Base-by-base conservation (phyloP, 768 basidiomycete genomes). In the Psilocybe cubensis region DNA sequence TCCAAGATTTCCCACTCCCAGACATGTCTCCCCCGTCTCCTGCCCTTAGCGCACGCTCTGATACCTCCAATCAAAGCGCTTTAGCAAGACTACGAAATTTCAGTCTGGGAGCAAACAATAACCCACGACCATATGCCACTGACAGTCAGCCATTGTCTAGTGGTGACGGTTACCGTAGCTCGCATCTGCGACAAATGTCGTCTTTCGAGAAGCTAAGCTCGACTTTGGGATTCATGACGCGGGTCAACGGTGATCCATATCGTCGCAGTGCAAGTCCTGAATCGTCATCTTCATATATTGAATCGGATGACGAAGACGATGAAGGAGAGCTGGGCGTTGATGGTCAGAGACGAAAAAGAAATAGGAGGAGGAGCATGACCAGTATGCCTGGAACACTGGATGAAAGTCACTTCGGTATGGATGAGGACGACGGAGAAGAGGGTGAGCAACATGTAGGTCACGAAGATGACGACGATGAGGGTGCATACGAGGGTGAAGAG, bases 31-130 rank as follows among this genome's bases (percentile, higher is more conserved):
- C 96, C 5, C 92, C 93, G 3, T 98, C 96, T 1, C 97, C 97
- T 0, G 90, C 96, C 0, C 81, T 99, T 31, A 96, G 94, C 54
- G 97, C 96, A 2, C 86, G 93, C 1, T 98, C 96, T 1, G 96
- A 98, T 65, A 85, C 85, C 3, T 92, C 91, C 1, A 83, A 85
- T 59, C 84, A 84, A 62, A 88, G 86, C 63, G 77, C 92, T 0
- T 76, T 93, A 11, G 84, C 89, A 7, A 84, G 92, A 7, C 70
- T 97, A 23, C 74, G 92, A 57, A 85, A 93, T 70, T 86, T 92
- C 75, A 87, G 89, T 70, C 78, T 92, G n/a, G 83, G 83, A n/a
- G 46, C 61, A 8, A 59, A 52, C 41, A 28, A 24, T 8, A 50
- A 41, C 17, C 24, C 55, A 9, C 59, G 56, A 21, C 64, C 58